phyloP scores from a whole-genome alignment of 2,329 filamentous ascomycete genomes.

The Nakataea oryzae region DNA sequence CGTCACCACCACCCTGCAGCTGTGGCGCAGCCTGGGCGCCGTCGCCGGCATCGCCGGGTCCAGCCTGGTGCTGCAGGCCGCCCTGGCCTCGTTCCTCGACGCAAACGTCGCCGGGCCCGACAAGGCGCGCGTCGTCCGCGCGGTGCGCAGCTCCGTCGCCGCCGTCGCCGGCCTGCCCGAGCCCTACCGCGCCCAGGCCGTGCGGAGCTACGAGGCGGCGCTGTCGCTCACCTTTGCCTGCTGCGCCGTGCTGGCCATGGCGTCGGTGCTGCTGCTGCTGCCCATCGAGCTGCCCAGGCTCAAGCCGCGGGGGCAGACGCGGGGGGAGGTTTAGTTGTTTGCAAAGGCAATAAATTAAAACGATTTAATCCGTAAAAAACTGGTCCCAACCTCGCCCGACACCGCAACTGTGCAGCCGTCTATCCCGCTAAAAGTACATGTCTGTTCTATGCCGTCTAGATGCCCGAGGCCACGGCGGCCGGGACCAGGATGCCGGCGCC shows the following conservation, averaged over 20 bases:
- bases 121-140: slow-evolving; percentile 42
- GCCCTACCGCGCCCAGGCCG: slow-evolving; percentile 41
- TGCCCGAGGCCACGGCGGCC: slow-evolving; percentile 22
- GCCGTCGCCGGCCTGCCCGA: slow-evolving; percentile 33
- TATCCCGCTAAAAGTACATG: too few species aligned
- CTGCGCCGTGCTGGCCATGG: slow-evolving; percentile 33
- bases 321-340: background rate
- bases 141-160: slow-evolving; percentile 43
- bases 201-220: slow-evolving; percentile 41
- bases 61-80: slow-evolving; percentile 65
- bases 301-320: background rate
- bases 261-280: slow-evolving; percentile 35
- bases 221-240: slow-evolving; percentile 35
- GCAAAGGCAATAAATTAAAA: background rate
- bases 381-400: background rate
- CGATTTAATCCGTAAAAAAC: background rate
- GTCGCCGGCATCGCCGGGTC: slow-evolving; percentile 65
- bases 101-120: slow-evolving; percentile 42
- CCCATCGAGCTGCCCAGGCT: slow-evolving; percentile 44
- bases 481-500: slow-evolving; percentile 51
- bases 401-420: background rate
- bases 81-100: slow-evolving; percentile 49
- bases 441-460: background rate
- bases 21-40: slow-evolving; percentile 60
- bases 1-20: slow-evolving; percentile 57